A percentile compares a stretch with the other conserved stretches of the same genome.
Evolutionary conservation across 164 flowering plant species (phyloP).

Genomic region (Umbilicus rupestris): DNA sequence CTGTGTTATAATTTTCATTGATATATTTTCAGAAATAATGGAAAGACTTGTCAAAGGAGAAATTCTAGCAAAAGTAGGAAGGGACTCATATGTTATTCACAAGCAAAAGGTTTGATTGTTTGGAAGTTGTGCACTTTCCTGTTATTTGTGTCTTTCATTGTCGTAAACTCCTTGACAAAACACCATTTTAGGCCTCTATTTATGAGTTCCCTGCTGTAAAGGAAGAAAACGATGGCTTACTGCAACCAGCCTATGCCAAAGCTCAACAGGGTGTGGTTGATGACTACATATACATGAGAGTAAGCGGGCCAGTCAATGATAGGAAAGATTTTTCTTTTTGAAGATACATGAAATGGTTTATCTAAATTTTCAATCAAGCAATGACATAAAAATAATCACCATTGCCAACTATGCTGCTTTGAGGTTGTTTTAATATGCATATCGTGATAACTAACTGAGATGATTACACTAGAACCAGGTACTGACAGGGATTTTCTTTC

Average conservation of each 20-base stretch:
- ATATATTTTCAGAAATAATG: conserved; percentile 51
- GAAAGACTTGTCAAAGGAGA: conserved; percentile 62
- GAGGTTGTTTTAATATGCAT: not conserved
- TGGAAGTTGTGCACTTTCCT: not conserved
- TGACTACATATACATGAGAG: conserved; percentile 80
- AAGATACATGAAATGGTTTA: not conserved
- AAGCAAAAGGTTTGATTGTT: conserved; percentile 40
- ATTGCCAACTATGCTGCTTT: too few relatives aligned
- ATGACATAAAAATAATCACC: not conserved
- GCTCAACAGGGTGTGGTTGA: conserved; percentile 19
- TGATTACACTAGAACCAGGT: not conserved
- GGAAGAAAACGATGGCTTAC: conserved; percentile 47
- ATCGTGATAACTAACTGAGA: not conserved
- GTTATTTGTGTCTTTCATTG: not conserved
- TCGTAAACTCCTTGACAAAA: not conserved
- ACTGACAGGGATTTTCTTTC: not conserved
- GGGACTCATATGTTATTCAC: conserved; percentile 42
- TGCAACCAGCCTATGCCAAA: conserved; percentile 17
- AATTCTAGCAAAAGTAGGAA: conserved; percentile 42
- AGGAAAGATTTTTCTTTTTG: not conserved
- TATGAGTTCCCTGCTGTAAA: conserved; percentile 48
- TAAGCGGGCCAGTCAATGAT: conserved; percentile 13
- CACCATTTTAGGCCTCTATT: conserved; percentile 27
- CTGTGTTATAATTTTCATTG: not conserved
- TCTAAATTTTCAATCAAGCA: not conserved